These are phyloP conservation scores for Cubamyces sp. DNA, from an alignment of 768 basidiomycete species.

Conservation along the genomic window DNA sequence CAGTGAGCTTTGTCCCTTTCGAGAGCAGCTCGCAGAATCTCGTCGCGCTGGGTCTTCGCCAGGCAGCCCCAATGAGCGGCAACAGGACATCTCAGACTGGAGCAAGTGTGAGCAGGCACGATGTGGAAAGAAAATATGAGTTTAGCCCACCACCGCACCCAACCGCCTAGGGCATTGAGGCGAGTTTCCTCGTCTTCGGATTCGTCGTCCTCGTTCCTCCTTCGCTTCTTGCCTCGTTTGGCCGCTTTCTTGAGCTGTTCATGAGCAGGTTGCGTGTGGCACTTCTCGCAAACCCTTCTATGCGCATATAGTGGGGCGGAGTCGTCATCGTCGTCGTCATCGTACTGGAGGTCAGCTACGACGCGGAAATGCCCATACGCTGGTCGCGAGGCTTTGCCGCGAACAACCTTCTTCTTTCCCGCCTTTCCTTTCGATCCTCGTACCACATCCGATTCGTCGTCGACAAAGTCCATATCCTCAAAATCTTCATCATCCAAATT, in stretches of 20 bases:
- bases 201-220: constrained; percentile 51
- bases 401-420: constrained; percentile 40
- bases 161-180: constrained; percentile 65
- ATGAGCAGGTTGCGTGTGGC: constrained; percentile 63
- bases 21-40: constrained; percentile 69
- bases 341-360: constrained; percentile 44
- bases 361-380: constrained; percentile 53
- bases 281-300: constrained; percentile 72
- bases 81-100: constrained; percentile 78
- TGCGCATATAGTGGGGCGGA: constrained; percentile 60
- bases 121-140: constrained; percentile 1
- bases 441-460: constrained; percentile 31
- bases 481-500: constrained; percentile 30
- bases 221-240: constrained; percentile 46
- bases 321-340: constrained; percentile 56
- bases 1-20: constrained; percentile 21
- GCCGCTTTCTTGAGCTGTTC: constrained; percentile 39
- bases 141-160: constrained; percentile 75
- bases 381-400: constrained; percentile 45
- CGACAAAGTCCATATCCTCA: constrained; percentile 25
- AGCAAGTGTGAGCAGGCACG: constrained; percentile 12
- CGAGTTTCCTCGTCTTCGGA: constrained; percentile 58
- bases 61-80: constrained; percentile 80
- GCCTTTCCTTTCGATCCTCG: constrained; percentile 25
- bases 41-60: constrained; percentile 64